These are phyloP conservation scores for Neurospora tetrasperma DNA, from an alignment of 495 filamentous ascomycete genomes.

Conservation along the genomic window DNA sequence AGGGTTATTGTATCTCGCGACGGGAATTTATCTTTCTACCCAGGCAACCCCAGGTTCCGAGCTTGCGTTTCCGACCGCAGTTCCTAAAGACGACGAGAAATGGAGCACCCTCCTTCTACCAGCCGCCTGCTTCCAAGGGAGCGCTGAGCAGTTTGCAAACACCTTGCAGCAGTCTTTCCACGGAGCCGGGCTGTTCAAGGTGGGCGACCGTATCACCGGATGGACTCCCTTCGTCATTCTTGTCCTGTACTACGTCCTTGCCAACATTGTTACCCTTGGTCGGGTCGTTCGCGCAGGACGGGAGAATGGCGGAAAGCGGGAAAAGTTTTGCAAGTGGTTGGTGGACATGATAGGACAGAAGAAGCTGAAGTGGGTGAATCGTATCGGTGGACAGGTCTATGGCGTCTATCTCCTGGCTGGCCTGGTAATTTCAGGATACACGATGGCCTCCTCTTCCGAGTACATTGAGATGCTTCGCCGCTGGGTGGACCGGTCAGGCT, in stretches of 20 bases:
- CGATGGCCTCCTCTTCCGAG: constrained; percentile 8
- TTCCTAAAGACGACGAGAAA: constrained; percentile 10
- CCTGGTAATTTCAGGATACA: constrained; percentile 9
- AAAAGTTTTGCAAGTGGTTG: neutral
- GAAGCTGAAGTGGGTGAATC: constrained; percentile 5
- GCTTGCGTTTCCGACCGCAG: constrained; percentile 14
- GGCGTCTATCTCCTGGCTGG: constrained; percentile 16
- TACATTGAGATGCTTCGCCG: constrained; percentile 21
- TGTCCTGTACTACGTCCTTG: constrained; percentile 17
- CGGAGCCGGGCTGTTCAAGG: constrained; percentile 4
- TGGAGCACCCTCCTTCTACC: constrained; percentile 19
- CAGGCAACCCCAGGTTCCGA: constrained; percentile 6
- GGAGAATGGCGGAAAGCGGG: constrained; percentile 10
- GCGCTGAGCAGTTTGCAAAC: constrained; percentile 1
- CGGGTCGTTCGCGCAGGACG: constrained; percentile 16
- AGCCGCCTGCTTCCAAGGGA: constrained; percentile 21
- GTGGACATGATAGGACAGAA: neutral
- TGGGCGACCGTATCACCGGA: constrained; percentile 18
- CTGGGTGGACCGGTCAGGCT: constrained; percentile 23
- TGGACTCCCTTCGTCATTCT: constrained; percentile 21
- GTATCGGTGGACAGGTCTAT: constrained; percentile 8
- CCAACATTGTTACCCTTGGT: constrained; percentile 15
- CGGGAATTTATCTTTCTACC: constrained; percentile 22
- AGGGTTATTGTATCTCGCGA: constrained; percentile 15
- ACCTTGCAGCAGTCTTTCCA: constrained; percentile 7